phyloP scores from a whole-genome alignment of 805 yeast genomes.

The Spathaspora sp. region DNA sequence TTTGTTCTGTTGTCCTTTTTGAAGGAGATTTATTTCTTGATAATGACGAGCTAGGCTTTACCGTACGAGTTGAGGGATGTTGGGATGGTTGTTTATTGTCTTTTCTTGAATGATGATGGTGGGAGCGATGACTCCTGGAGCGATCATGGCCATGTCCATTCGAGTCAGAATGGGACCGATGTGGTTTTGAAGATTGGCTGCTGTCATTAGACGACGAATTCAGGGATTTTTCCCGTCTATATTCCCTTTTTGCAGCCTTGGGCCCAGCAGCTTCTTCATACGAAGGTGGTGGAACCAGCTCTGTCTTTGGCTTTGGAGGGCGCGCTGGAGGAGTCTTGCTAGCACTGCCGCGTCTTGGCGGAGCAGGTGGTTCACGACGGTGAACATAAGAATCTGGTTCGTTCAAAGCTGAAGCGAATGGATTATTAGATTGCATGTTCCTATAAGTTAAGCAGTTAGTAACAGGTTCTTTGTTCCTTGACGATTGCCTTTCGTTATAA shows the following conservation, averaged over 20 bases:
- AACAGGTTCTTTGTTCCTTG: background rate
- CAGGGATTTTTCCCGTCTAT: slow-evolving; percentile 51
- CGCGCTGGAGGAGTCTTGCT: slow-evolving; percentile 16
- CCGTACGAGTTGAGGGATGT: slow-evolving; percentile 7
- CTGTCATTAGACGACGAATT: slow-evolving; percentile 9
- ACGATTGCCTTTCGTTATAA: background rate
- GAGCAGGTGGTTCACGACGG: slow-evolving; percentile 6
- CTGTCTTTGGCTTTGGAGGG: slow-evolving; percentile 29
- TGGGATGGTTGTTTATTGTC: slow-evolving; percentile 9
- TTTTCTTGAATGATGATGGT: slow-evolving; percentile 8
- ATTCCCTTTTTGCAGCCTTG: slow-evolving; percentile 37
- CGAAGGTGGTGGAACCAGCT: slow-evolving; percentile 66
- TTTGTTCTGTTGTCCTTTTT: slow-evolving; percentile 38
- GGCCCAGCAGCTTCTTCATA: slow-evolving; percentile 68
- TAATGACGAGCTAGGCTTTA: slow-evolving; percentile 6
- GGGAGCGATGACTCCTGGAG: slow-evolving; percentile 6
- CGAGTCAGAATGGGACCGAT: slow-evolving; percentile 14
- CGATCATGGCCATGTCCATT: slow-evolving; percentile 3
- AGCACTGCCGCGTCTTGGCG: slow-evolving; percentile 5
- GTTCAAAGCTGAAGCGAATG: slow-evolving; percentile 47
- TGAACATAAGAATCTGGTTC: slow-evolving; percentile 12
- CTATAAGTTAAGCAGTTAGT: slow-evolving; percentile 3
- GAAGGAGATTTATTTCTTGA: slow-evolving; percentile 29
- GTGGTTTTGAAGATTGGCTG: slow-evolving; percentile 15
- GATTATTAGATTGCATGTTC: slow-evolving; percentile 47